phyloP scores from a whole-genome alignment of 225 moss, liverwort and hornwort species.

The Polytrichum commune region DNA sequence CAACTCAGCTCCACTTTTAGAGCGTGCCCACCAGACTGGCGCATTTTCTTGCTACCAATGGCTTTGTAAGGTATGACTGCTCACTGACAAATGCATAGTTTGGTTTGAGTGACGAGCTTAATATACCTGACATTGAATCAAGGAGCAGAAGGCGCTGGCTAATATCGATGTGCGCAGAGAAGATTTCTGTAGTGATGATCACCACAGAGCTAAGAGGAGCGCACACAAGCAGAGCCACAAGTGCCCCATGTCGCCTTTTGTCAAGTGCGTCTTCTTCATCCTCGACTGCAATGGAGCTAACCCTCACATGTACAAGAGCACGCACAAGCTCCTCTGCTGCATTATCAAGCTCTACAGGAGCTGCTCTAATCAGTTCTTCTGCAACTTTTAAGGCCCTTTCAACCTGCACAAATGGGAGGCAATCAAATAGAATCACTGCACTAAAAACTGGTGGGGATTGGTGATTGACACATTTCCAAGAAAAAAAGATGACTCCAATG shows the following conservation, averaged over 20 bases:
- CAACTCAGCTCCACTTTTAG: too few species aligned
- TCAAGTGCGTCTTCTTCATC: constrained; percentile 83
- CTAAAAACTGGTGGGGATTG: too few species aligned
- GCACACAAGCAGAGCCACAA: constrained; percentile 81
- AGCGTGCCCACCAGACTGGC: too few species aligned
- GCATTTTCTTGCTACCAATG: too few species aligned
- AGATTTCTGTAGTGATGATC: constrained; percentile 65
- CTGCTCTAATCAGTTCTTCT: constrained; percentile 67
- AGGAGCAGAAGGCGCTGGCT: constrained; percentile 93
- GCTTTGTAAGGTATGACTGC: too few species aligned
- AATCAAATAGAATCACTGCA: too few species aligned
- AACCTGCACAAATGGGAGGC: constrained; percentile 41
- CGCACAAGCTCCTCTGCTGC: constrained; percentile 74
- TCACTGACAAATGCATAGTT: too few species aligned
- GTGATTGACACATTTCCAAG: too few species aligned
- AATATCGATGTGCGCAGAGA: constrained; percentile 83
- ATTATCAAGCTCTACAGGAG: constrained; percentile 80
- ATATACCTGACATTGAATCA: constrained; percentile 77
- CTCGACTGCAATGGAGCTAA: constrained; percentile 67
- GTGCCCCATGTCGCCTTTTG: constrained; percentile 60
- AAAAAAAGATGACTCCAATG: too few species aligned
- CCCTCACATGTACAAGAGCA: constrained; percentile 84
- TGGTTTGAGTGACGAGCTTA: too few species aligned
- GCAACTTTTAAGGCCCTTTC: constrained; percentile 74
- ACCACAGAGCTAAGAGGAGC: constrained; percentile 71